phyloP scores from a whole-genome alignment of 2,329 filamentous ascomycete species.

The Fusarium avenaceum region DNA sequence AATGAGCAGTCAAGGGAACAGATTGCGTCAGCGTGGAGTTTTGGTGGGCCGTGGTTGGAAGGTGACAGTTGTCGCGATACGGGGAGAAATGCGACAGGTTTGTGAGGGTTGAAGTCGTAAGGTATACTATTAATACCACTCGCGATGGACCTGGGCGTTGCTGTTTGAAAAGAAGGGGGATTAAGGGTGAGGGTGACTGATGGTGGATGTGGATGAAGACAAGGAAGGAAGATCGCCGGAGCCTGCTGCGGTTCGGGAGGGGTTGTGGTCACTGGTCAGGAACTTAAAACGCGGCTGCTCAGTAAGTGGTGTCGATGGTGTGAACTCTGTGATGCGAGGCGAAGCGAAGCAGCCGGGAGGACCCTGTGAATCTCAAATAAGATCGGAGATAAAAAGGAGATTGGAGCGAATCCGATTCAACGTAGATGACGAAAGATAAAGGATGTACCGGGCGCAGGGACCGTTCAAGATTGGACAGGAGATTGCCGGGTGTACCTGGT shows the following conservation, averaged over 20 bases:
- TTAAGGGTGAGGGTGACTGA: conserved; percentile 8
- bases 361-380: conserved; percentile 36
- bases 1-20: conserved; percentile 32
- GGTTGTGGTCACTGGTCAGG: conserved; percentile 24
- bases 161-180: conserved; percentile 23
- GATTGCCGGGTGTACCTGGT: conserved; percentile 30
- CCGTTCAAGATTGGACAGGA: conserved; percentile 22
- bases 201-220: conserved; percentile 14
- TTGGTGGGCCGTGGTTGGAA: conserved; percentile 41
- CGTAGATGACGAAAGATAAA: conserved; percentile 38
- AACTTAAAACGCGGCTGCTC: conserved; percentile 12
- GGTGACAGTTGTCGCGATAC: conserved; percentile 41
- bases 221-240: conserved; percentile 40
- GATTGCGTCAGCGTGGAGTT: conserved; percentile 53
- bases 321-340: background rate
- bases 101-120: conserved; percentile 1
- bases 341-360: conserved; percentile 7
- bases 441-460: conserved; percentile 25
- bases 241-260: conserved; percentile 41
- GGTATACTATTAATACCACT: conserved; percentile 19
- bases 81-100: conserved; percentile 27
- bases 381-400: conserved; percentile 32
- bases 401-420: background rate
- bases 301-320: background rate
- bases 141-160: conserved; percentile 15